Evolutionary conservation across 139 green algal species (phyloP).

Genomic region (Spirogloea muscicola): DNA sequence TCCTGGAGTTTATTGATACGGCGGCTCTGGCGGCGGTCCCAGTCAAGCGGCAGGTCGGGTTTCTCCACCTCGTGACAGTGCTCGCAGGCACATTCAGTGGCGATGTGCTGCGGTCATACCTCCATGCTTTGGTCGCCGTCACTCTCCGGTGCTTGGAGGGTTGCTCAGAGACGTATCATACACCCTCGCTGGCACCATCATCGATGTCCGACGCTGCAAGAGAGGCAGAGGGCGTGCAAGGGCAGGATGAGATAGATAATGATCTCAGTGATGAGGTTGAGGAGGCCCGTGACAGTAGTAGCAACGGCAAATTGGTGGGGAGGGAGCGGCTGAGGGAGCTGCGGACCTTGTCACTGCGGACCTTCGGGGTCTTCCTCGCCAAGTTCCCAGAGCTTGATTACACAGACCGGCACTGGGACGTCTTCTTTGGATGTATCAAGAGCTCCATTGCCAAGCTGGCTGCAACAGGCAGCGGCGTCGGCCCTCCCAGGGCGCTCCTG

Average conservation of each 20-base stretch:
- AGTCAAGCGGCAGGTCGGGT: slow-evolving; percentile 2
- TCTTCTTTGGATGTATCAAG: slow-evolving; percentile 11
- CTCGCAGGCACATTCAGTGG: neutral
- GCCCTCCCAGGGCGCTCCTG: slow-evolving; percentile 3
- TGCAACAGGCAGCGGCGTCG: neutral
- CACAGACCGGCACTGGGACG: neutral
- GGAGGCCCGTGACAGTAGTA: slow-evolving; percentile 4
- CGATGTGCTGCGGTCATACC: slow-evolving; percentile 6
- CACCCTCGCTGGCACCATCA: neutral
- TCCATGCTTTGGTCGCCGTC: slow-evolving; percentile 9
- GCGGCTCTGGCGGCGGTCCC: slow-evolving; percentile 4
- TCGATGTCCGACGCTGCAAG: neutral
- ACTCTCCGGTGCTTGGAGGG: neutral
- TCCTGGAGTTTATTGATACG: too few species aligned
- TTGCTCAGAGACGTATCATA: neutral
- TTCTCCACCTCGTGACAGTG: slow-evolving; percentile 22
- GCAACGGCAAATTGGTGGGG: neutral
- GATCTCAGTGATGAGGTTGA: neutral
- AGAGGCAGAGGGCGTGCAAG: neutral
- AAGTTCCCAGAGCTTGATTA: slow-evolving; percentile 21
- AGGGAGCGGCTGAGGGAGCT: neutral
- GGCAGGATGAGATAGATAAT: neutral
- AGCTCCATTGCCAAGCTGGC: neutral
- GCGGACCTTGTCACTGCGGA: neutral
- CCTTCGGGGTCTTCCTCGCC: slow-evolving; percentile 1